These are phyloP conservation scores for Pyricularia grisea DNA, from an alignment of 2,329 filamentous ascomycete genomes.

Conservation along the genomic window DNA sequence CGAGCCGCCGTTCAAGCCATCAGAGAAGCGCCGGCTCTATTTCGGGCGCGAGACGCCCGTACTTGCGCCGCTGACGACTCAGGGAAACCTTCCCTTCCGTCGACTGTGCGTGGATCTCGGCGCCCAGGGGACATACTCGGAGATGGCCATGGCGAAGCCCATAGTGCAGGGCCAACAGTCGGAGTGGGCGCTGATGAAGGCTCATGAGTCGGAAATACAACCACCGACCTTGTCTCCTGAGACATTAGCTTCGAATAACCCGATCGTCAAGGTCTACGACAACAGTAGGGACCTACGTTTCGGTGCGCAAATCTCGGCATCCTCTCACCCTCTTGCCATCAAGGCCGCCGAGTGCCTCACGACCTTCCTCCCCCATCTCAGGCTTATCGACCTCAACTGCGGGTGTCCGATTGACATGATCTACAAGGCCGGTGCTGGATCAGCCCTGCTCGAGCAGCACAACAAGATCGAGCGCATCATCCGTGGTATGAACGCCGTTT, in stretches of 20 bases:
- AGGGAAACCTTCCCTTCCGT: constrained; percentile 92
- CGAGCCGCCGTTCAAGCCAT: constrained; percentile 82
- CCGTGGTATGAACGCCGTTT: constrained; percentile 90
- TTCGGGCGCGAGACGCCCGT: constrained; percentile 90
- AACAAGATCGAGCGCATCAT: constrained; percentile 91
- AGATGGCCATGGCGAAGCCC: constrained; percentile 93
- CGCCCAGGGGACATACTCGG: constrained; percentile 89
- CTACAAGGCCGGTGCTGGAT: constrained; percentile 79
- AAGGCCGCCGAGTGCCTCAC: constrained; percentile 81
- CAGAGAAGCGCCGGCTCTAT: constrained; percentile 89
- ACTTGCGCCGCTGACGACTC: constrained; percentile 89
- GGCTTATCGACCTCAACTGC: constrained; percentile 91
- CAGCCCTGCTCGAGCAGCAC: constrained; percentile 79
- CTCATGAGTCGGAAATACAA: constrained; percentile 71
- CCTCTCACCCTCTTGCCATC: constrained; percentile 82
- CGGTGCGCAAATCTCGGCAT: constrained; percentile 85
- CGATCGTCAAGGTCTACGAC: constrained; percentile 67
- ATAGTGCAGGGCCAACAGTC: constrained; percentile 81
- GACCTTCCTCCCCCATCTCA: constrained; percentile 68
- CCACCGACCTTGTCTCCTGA: constrained; percentile 58
- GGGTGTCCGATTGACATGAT: constrained; percentile 96
- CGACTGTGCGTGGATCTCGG: constrained; percentile 83
- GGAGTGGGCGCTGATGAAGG: constrained; percentile 93
- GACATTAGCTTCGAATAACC: constrained; percentile 22
- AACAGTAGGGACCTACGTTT: constrained; percentile 78